These are phyloP conservation scores for Aspergillus oerlinghausenensis DNA, from an alignment of 2,329 filamentous ascomycete genomes.

Conservation along the genomic window DNA sequence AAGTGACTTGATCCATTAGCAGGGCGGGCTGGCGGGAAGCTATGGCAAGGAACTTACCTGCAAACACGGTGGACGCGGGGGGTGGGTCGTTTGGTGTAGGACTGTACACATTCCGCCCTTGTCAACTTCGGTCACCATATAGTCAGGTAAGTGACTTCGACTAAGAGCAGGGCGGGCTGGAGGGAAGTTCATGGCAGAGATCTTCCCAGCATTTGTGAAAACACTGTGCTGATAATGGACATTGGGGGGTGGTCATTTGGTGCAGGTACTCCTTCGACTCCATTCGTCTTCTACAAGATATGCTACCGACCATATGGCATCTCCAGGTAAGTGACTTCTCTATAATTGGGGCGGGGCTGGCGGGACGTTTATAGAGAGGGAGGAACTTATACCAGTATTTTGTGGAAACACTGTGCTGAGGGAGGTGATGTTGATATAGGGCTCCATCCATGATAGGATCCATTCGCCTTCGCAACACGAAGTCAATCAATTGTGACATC, in stretches of 20 bases:
- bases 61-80: background rate
- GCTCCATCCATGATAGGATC: too few relatives aligned
- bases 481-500: too few relatives aligned
- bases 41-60: background rate
- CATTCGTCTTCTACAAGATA: background rate
- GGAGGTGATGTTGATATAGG: too few relatives aligned
- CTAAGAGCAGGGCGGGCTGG: background rate
- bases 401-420: too few relatives aligned
- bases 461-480: too few relatives aligned
- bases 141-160: background rate
- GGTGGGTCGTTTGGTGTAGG: background rate
- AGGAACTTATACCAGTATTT: too few relatives aligned
- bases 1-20: background rate
- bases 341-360: too few relatives aligned
- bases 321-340: background rate
- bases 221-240: background rate
- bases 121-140: too few relatives aligned
- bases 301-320: too few relatives aligned
- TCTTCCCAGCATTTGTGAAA: background rate
- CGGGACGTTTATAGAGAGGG: too few relatives aligned
- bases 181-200: background rate
- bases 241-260: background rate
- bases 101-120: too few relatives aligned
- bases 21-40: background rate
- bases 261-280: background rate